These are phyloP conservation scores for Cladorrhinum samala DNA, from an alignment of 495 filamentous ascomycete genomes.

Conservation along the genomic window DNA sequence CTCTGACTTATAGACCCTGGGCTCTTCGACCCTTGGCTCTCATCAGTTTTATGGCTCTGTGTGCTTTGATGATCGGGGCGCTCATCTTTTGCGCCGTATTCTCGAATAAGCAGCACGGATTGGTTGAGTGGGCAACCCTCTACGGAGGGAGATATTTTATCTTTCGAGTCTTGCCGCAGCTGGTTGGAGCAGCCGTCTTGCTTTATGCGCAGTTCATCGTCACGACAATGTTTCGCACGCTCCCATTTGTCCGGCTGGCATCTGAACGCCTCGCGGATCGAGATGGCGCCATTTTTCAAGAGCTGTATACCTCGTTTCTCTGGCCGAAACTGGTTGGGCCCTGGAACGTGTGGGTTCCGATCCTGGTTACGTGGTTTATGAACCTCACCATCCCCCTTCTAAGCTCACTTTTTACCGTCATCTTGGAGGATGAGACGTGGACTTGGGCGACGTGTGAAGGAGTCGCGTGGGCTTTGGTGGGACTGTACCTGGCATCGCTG, in stretches of 20 bases:
- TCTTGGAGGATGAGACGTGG: conserved; percentile 49
- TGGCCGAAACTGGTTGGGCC: conserved; percentile 39
- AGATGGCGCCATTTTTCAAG: conserved; percentile 46
- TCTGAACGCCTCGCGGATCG: conserved; percentile 46
- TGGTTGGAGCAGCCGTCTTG: conserved; percentile 65
- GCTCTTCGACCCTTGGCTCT: conserved; percentile 60
- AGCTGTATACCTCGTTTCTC: conserved; percentile 47
- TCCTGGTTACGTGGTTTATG: conserved; percentile 39
- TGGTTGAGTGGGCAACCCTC: conserved; percentile 59
- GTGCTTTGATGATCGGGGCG: conserved; percentile 63
- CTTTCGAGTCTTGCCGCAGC: conserved; percentile 74
- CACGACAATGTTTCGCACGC: conserved; percentile 64
- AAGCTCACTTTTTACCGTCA: conserved; percentile 43
- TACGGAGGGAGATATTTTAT: conserved; percentile 74
- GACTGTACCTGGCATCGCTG: conserved; percentile 60
- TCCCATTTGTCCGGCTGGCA: conserved; percentile 72
- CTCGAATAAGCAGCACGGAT: conserved; percentile 55
- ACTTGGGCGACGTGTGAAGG: conserved; percentile 71
- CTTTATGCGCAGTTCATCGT: conserved; percentile 71
- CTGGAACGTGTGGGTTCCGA: conserved; percentile 41
- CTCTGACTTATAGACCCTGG: conserved; percentile 59
- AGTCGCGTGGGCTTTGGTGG: conserved; percentile 72
- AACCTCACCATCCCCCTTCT: conserved; percentile 43
- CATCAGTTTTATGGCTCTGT: conserved; percentile 49
- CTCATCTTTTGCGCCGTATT: conserved; percentile 69